A percentile compares a stretch with the other conserved stretches of the same genome.
Evolutionary conservation across 2,329 filamentous ascomycete species (phyloP).

Genomic region (Penicillium fuscoglaucum): DNA sequence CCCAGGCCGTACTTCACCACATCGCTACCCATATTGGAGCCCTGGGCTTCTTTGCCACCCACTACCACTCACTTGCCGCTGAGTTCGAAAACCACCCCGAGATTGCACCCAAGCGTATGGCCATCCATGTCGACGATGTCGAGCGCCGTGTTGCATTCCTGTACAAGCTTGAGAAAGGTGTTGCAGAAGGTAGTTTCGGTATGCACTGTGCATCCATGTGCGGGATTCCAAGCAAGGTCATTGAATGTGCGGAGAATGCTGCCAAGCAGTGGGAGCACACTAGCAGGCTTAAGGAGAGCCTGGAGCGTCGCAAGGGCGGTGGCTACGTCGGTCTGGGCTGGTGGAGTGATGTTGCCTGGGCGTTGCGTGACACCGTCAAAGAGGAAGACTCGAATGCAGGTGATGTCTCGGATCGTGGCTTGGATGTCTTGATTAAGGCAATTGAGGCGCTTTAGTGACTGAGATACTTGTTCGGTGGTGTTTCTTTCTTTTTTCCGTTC

Average conservation of each 20-base stretch:
- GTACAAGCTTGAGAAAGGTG: constrained; percentile 89
- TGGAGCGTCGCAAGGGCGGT: constrained; percentile 76
- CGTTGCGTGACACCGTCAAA: constrained; percentile 59
- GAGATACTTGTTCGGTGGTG: not conserved
- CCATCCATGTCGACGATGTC: constrained; percentile 85
- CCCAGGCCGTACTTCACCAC: constrained; percentile 95
- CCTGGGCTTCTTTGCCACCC: constrained; percentile 94
- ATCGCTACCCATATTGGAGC: constrained; percentile 91
- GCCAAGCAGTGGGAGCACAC: constrained; percentile 95
- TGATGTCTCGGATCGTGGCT: constrained; percentile 49
- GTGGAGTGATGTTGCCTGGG: constrained; percentile 80
- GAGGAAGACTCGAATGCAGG: constrained; percentile 34
- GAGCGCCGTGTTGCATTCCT: constrained; percentile 90
- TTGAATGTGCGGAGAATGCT: constrained; percentile 82
- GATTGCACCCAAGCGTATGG: constrained; percentile 83
- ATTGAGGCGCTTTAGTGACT: constrained; percentile 53
- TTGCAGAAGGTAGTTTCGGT: constrained; percentile 94
- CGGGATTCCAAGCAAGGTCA: constrained; percentile 79
- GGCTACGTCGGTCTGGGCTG: constrained; percentile 82
- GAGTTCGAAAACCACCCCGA: constrained; percentile 91
- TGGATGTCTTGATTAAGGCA: constrained; percentile 59
- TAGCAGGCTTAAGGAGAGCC: constrained; percentile 79
- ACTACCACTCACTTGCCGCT: constrained; percentile 90
- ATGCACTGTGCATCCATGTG: constrained; percentile 99
- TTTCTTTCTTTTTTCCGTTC: not conserved